Evolutionary conservation across 768 basidiomycete genomes (phyloP), one percentile per base, ranked within the genome.

Genomic region (Sporobolomyces phaffii): DNA sequence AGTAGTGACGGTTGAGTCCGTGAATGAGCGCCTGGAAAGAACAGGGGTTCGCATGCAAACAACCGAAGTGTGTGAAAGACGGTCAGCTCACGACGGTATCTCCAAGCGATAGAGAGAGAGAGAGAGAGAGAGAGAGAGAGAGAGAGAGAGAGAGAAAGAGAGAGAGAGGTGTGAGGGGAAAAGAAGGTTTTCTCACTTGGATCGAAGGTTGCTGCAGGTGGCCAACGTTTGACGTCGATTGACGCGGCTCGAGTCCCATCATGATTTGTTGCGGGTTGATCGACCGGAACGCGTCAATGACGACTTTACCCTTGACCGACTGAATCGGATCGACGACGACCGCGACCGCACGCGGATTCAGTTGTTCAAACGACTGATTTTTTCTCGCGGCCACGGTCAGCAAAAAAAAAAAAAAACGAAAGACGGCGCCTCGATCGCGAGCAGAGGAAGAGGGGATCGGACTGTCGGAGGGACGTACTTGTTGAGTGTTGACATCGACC

Each of bases 181-280:
- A 66, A n/a, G 77, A 99, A 99, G 6, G 93, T 97, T 92, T 99
- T 34, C 72, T 33, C 31, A 74, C 92, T 79, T 98, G 96, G 76
- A 99, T 98, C 63, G 89, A 90, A n/a, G 96, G 96, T 78, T 98
- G 97, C 78, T 97, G 94, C 79, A 99, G 89, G 76, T 97, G 93
- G 3, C 96, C 96, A 69, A 98, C 93, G 76, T 99, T 99, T 50
- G 90, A 92, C 20, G 96, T 99, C 60, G 91, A 94, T 78, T 98
- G 96, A 29, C 96, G 84, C 15, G 92, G 90, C 80, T 99, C 96
- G 62, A 90, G 87, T 56, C 96, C 96, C 63, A 88, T 82, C 69
- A 96, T 73, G 67, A 97, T 87, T 49, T 86, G 83, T 74, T 90
- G 86, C 24, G 93, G 91, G 77, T 89, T 89, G 79, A 99, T 98